phyloP scores from a whole-genome alignment of 495 filamentous ascomycete genomes.

The Xylaria venustula region DNA sequence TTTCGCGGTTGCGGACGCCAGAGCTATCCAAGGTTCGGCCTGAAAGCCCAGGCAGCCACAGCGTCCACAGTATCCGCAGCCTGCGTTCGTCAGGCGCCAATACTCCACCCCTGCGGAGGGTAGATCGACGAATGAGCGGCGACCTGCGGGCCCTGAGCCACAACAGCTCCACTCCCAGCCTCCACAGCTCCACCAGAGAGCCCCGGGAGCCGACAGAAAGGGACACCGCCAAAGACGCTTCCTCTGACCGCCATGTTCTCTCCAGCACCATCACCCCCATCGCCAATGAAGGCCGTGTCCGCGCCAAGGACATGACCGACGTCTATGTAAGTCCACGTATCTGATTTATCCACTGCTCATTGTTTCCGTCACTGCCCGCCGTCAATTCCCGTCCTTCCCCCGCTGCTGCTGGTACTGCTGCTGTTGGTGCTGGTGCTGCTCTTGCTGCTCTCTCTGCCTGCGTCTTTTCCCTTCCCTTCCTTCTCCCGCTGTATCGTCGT shows the following conservation, averaged over 20 bases:
- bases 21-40: constrained; percentile 54
- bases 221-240: constrained; percentile 1
- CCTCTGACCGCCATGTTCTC: constrained; percentile 36
- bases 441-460: background rate
- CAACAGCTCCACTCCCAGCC: constrained; percentile 25
- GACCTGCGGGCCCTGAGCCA: constrained; percentile 71
- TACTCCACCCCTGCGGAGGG: constrained; percentile 68
- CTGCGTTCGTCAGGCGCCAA: constrained; percentile 29
- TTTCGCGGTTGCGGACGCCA: constrained; percentile 57
- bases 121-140: constrained; percentile 71
- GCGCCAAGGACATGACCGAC: constrained; percentile 82
- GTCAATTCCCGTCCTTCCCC: background rate
- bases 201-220: background rate
- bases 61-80: constrained; percentile 36
- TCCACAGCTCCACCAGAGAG: background rate
- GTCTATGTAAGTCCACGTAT: constrained; percentile 73
- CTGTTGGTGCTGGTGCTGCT: background rate
- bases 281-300: constrained; percentile 83
- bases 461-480: background rate
- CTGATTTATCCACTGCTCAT: too few species aligned
- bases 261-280: constrained; percentile 61
- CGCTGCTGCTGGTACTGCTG: constrained; percentile 17
- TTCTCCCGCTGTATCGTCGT: background rate
- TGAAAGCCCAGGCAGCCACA: constrained; percentile 57
- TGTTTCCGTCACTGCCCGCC: too few species aligned